Conservation (phyloP, 176 grass and related monocot genomes). For the Pharus latifolius region DNA sequence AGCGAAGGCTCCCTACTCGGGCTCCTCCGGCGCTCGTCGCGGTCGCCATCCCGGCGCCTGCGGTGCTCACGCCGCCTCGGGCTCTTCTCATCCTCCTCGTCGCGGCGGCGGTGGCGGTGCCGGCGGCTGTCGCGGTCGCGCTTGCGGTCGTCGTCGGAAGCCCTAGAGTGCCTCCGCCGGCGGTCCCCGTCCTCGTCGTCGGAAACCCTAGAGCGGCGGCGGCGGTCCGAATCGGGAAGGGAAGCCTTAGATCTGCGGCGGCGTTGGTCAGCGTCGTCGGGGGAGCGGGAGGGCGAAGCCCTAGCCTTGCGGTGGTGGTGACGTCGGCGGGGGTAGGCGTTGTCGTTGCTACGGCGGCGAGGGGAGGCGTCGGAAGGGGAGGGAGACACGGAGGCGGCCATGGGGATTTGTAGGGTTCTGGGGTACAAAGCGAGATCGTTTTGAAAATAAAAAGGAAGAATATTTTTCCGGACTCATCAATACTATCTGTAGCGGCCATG, state of each 20-base stretch:
- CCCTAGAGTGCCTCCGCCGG: slow-evolving; percentile 3
- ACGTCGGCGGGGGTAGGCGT: neutral
- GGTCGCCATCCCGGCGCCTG: neutral
- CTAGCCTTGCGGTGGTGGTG: neutral
- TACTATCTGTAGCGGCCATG: no score
- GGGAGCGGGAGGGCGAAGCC: neutral
- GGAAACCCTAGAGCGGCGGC: slow-evolving; percentile 6
- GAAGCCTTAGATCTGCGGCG: slow-evolving; percentile 13
- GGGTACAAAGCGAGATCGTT: neutral
- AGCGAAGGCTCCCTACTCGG: slow-evolving; percentile 32
- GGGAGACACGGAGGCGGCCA: slow-evolving; percentile 12
- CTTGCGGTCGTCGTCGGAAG: slow-evolving; percentile 21
- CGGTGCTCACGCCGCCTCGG: slow-evolving; percentile 1
- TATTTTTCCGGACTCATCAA: no score
- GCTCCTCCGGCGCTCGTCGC: slow-evolving; percentile 9
- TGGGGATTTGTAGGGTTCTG: neutral
- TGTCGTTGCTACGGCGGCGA: slow-evolving; percentile 10
- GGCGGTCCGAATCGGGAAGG: neutral
- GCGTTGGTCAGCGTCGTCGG: neutral
- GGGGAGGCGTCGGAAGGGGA: neutral
- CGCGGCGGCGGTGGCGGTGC: neutral
- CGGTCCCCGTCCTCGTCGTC: slow-evolving; percentile 6
- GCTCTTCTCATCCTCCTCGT: neutral
- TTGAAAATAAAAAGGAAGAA: no score
- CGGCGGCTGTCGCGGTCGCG: neutral